Percentiles rank a stretch among this genome's conserved stretches.
Conservation (phyloP, 2,329 filamentous ascomycete species). For the Penicillium sp. region DNA sequence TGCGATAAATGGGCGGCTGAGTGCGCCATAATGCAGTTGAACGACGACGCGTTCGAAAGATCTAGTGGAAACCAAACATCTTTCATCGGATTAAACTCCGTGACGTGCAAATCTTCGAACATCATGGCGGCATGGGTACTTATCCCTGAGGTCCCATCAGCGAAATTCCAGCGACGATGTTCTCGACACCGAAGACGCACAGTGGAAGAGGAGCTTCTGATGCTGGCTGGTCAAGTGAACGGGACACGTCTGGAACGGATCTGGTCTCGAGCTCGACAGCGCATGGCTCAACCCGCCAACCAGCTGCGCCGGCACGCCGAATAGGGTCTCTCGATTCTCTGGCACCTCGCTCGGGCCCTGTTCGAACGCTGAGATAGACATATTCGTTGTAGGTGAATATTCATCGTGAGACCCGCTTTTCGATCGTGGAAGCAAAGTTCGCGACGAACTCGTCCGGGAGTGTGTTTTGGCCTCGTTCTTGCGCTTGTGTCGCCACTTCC, state of each 20-base stretch:
- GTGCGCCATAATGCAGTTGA: constrained; percentile 45
- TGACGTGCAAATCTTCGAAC: constrained; percentile 28
- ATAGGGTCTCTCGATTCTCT: neutral
- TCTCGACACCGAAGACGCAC: constrained; percentile 24
- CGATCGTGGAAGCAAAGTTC: constrained; percentile 4
- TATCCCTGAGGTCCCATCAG: constrained; percentile 25
- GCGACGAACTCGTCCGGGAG: constrained; percentile 3
- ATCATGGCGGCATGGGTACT: constrained; percentile 34
- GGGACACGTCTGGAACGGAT: constrained; percentile 40
- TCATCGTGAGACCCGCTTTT: neutral
- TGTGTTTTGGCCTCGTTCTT: constrained; percentile 12
- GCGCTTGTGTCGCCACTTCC: constrained; percentile 30
- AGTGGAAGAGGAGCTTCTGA: constrained; percentile 40
- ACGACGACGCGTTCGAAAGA: constrained; percentile 42
- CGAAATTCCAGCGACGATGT: neutral
- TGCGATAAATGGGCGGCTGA: constrained; percentile 41
- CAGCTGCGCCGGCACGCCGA: constrained; percentile 17
- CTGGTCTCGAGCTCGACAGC: constrained; percentile 27
- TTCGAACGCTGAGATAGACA: neutral
- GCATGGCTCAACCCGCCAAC: constrained; percentile 31
- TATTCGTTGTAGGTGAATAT: neutral
- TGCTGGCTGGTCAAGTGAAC: constrained; percentile 35
- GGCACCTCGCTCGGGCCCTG: neutral
- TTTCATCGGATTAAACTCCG: constrained; percentile 39
- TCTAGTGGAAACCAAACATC: constrained; percentile 44